These are phyloP conservation scores for Comarum palustre DNA, from an alignment of 306 rosid species.

Conservation along the genomic window DNA sequence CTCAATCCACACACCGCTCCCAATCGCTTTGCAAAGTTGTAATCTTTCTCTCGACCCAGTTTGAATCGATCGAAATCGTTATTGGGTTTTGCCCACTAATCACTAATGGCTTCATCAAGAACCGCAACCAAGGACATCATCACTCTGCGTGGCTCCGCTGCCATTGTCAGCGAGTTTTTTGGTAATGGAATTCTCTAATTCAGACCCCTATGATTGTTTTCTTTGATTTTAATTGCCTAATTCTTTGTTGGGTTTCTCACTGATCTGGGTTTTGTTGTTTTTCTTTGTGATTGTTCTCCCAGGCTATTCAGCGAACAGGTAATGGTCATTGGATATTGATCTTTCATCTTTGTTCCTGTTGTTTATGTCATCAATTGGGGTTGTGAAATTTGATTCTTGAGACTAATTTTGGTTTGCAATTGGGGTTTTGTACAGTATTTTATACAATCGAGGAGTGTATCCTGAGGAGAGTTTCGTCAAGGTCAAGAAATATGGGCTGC, in stretches of 20 bases:
- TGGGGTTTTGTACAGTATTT: constrained; percentile 43
- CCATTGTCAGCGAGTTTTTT: constrained; percentile 96
- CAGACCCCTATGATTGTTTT: neutral
- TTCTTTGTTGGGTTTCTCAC: constrained; percentile 3
- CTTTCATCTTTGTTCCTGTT: neutral
- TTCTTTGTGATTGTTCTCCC: constrained; percentile 24
- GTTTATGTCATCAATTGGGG: neutral
- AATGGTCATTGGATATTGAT: neutral
- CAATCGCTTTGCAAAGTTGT: constrained; percentile 1
- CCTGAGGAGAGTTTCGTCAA: constrained; percentile 91
- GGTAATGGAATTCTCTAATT: constrained; percentile 39
- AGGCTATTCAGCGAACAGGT: constrained; percentile 99
- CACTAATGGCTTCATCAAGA: constrained; percentile 61
- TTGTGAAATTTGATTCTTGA: neutral
- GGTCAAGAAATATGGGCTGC: constrained; percentile 94
- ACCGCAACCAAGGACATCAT: constrained; percentile 82
- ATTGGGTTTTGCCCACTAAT: neutral
- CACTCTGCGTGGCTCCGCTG: constrained; percentile 94
- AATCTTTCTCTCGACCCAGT: constrained; percentile 8
- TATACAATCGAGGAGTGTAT: constrained; percentile 85
- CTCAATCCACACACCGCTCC: neutral
- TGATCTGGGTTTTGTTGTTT: constrained; percentile 20
- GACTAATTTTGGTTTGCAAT: constrained; percentile 5
- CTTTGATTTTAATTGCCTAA: neutral
- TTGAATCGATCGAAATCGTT: neutral